A percentile compares a stretch with the other conserved stretches of the same genome.
phyloP scores from a whole-genome alignment of 306 rosid genomes.

The Mimosa bimucronata region DNA sequence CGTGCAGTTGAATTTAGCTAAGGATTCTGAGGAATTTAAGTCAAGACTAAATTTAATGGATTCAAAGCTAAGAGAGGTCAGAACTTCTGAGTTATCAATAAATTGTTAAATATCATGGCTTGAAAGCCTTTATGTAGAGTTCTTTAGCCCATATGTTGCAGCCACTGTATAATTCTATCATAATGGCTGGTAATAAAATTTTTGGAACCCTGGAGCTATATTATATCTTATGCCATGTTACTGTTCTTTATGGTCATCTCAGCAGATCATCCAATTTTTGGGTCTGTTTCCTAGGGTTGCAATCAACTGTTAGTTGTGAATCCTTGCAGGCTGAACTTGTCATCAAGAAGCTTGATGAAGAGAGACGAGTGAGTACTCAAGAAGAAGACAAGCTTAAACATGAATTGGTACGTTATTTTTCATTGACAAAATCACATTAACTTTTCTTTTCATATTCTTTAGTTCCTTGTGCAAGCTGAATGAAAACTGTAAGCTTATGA shows the following conservation, averaged over 20 bases:
- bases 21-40: slow-evolving; percentile 66
- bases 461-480: not conserved
- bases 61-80: slow-evolving; percentile 81
- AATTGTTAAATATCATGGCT: slow-evolving; percentile 10
- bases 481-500: not conserved
- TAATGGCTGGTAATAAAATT: slow-evolving; percentile 27
- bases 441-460: slow-evolving; percentile 2
- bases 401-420: slow-evolving; percentile 64
- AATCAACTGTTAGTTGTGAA: slow-evolving; percentile 27
- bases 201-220: slow-evolving; percentile 4
- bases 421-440: not conserved
- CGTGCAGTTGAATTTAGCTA: slow-evolving; percentile 40
- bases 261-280: slow-evolving; percentile 25
- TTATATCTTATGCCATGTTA: slow-evolving; percentile 14
- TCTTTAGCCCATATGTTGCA: slow-evolving; percentile 35
- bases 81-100: slow-evolving; percentile 37
- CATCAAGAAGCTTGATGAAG: slow-evolving; percentile 65
- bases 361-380: slow-evolving; percentile 47
- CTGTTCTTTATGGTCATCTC: slow-evolving; percentile 32
- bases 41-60: slow-evolving; percentile 59
- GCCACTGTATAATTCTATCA: slow-evolving; percentile 19
- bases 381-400: slow-evolving; percentile 67
- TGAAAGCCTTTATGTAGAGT: slow-evolving; percentile 17
- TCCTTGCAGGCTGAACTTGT: slow-evolving; percentile 70
- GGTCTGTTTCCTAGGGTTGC: slow-evolving; percentile 34